phyloP scores from a whole-genome alignment of 2,329 filamentous ascomycete species.

The Cercospora zeina region DNA sequence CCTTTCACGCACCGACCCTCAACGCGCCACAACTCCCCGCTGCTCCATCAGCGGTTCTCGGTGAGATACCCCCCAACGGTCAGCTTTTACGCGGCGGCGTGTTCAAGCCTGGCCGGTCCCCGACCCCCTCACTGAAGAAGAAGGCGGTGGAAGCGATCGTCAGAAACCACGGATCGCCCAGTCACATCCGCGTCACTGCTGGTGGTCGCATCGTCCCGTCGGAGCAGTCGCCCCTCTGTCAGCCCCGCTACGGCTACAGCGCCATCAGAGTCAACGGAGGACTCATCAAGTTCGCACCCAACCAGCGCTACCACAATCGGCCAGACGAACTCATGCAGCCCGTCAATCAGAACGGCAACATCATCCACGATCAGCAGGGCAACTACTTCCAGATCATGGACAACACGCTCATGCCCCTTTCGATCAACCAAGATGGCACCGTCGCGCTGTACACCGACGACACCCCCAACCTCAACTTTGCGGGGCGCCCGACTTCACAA shows the following conservation, averaged over 20 bases:
- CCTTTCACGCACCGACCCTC: constrained; percentile 20
- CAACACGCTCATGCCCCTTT: constrained; percentile 40
- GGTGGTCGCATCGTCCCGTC: constrained; percentile 56
- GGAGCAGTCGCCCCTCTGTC: constrained; percentile 45
- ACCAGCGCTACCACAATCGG: constrained; percentile 35
- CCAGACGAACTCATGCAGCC: constrained; percentile 30
- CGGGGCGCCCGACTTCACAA: constrained; percentile 8
- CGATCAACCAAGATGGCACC: constrained; percentile 37
- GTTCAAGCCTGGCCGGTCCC: constrained; percentile 43
- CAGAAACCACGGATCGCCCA: constrained; percentile 55
- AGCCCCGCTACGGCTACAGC: constrained; percentile 44
- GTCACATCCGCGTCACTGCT: constrained; percentile 53
- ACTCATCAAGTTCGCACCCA: constrained; percentile 43
- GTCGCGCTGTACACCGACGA: constrained; percentile 41
- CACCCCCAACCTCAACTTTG: constrained; percentile 42
- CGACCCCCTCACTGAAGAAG: constrained; percentile 53
- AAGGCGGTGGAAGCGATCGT: constrained; percentile 53
- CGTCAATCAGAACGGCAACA: constrained; percentile 41
- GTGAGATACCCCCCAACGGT: constrained; percentile 40
- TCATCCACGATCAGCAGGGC: constrained; percentile 42
- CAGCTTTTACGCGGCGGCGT: constrained; percentile 33
- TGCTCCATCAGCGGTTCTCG: constrained; percentile 37
- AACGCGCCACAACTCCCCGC: constrained; percentile 21
- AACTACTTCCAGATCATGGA: constrained; percentile 43
- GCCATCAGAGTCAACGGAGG: constrained; percentile 43